phyloP scores from a whole-genome alignment of 345 rosid species.

The Balakata baccata region DNA sequence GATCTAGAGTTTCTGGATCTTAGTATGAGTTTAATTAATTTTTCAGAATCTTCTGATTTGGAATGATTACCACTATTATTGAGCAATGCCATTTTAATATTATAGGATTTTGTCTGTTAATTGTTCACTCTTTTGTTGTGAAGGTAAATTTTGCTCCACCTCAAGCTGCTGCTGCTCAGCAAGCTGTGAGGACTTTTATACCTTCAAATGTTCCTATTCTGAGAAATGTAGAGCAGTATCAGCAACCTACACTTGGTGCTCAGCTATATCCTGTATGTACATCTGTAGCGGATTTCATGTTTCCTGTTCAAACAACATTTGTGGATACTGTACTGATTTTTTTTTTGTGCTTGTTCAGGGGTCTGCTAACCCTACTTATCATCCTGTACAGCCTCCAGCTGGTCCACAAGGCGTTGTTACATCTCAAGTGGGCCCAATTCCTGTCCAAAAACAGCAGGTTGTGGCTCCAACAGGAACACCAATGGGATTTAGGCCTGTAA shows the following conservation, averaged over 20 bases:
- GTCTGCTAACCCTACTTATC: constrained; percentile 45
- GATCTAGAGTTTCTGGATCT: neutral
- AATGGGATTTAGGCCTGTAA: constrained; percentile 65
- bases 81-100: neutral
- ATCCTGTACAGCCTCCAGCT: constrained; percentile 50
- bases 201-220: constrained; percentile 78
- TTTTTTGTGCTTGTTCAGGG: constrained; percentile 50
- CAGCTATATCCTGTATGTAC: constrained; percentile 78
- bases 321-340: constrained; percentile 8
- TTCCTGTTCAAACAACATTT: constrained; percentile 4
- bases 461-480: constrained; percentile 51
- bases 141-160: constrained; percentile 43
- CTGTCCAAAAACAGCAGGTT: constrained; percentile 51
- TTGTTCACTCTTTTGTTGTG: neutral
- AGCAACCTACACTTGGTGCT: constrained; percentile 68
- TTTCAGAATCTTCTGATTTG: neutral
- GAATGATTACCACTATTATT: neutral
- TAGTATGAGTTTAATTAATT: neutral
- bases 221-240: constrained; percentile 78
- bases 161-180: constrained; percentile 46
- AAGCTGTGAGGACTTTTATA: constrained; percentile 62
- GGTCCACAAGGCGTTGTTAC: constrained; percentile 50
- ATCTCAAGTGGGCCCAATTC: constrained; percentile 49
- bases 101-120: neutral
- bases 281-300: constrained; percentile 4